Evolutionary conservation across 495 filamentous ascomycete genomes (phyloP).

Genomic region (Trichocladium uniseriatum): DNA sequence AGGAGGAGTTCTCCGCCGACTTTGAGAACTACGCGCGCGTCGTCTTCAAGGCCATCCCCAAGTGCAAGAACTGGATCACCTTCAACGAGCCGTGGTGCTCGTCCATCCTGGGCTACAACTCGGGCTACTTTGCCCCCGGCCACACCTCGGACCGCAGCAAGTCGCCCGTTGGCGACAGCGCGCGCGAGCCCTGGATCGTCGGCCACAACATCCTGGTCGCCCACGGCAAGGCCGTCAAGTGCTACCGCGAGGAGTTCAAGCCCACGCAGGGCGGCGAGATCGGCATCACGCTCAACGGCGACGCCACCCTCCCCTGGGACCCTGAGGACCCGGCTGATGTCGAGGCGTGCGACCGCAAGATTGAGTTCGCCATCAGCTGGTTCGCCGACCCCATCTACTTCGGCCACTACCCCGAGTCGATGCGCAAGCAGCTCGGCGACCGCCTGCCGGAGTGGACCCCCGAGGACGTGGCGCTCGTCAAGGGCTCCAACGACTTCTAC

Average conservation of each 20-base stretch:
- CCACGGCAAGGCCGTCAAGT: slow-evolving; percentile 53
- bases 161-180: slow-evolving; percentile 46
- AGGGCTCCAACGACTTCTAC: slow-evolving; percentile 74
- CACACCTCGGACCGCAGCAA: slow-evolving; percentile 49
- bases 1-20: slow-evolving; percentile 49
- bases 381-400: slow-evolving; percentile 69
- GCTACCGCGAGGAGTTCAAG: slow-evolving; percentile 62
- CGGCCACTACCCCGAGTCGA: slow-evolving; percentile 66
- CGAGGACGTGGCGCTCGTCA: slow-evolving; percentile 57
- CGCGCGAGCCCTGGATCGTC: slow-evolving; percentile 50
- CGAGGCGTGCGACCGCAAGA: slow-evolving; percentile 53
- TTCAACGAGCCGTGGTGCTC: slow-evolving; percentile 60
- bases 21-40: slow-evolving; percentile 51
- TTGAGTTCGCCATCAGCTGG: slow-evolving; percentile 59
- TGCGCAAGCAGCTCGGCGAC: slow-evolving; percentile 63
- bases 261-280: slow-evolving; percentile 48
- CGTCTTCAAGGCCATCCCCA: slow-evolving; percentile 48
- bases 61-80: slow-evolving; percentile 57
- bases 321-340: slow-evolving; percentile 46
- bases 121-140: slow-evolving; percentile 51
- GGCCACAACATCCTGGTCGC: slow-evolving; percentile 54
- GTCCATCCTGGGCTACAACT: slow-evolving; percentile 51
- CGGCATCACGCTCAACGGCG: slow-evolving; percentile 55
- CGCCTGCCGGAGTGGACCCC: slow-evolving; percentile 56
- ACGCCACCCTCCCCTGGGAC: slow-evolving; percentile 51